Percentiles rank a stretch among this genome's conserved stretches.
Conservation (phyloP, 75 land plant species). For the Selaginella moellendorffii region DNA sequence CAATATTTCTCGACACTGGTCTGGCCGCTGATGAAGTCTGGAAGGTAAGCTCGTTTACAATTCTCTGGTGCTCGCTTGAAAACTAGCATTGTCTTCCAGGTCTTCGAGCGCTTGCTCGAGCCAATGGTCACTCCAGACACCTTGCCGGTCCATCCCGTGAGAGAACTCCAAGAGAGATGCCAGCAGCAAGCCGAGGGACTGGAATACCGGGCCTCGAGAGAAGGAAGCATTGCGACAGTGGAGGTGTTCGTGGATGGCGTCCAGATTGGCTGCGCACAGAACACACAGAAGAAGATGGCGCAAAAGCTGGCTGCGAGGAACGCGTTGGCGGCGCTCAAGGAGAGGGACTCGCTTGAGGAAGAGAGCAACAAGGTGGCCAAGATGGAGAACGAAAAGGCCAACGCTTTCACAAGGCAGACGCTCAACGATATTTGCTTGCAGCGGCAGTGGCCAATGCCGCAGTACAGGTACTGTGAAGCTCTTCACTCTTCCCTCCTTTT, state of each 20-base stretch:
- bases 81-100: constrained; percentile 36
- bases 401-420: constrained; percentile 78
- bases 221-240: constrained; percentile 81
- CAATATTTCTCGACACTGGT: constrained; percentile 77
- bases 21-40: constrained; percentile 64
- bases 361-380: constrained; percentile 20
- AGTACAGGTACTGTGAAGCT: constrained; percentile 64
- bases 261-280: constrained; percentile 86
- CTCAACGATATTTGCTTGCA: constrained; percentile 87
- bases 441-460: constrained; percentile 96
- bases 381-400: constrained; percentile 41
- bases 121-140: constrained; percentile 99
- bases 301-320: constrained; percentile 96
- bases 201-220: constrained; percentile 81
- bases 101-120: constrained; percentile 75
- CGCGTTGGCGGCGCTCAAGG: constrained; percentile 77
- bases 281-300: constrained; percentile 98
- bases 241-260: constrained; percentile 91
- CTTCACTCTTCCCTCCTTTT: too few species aligned
- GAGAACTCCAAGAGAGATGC: constrained; percentile 97
- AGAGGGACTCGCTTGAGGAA: constrained; percentile 54
- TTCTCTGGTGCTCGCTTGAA: too few species aligned
- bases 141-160: constrained; percentile 97
- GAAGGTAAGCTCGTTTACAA: constrained; percentile 40
- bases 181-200: constrained; percentile 97